Conservation (phyloP, 305 asterid species). For the Fraxinus xanthoxyloides region DNA sequence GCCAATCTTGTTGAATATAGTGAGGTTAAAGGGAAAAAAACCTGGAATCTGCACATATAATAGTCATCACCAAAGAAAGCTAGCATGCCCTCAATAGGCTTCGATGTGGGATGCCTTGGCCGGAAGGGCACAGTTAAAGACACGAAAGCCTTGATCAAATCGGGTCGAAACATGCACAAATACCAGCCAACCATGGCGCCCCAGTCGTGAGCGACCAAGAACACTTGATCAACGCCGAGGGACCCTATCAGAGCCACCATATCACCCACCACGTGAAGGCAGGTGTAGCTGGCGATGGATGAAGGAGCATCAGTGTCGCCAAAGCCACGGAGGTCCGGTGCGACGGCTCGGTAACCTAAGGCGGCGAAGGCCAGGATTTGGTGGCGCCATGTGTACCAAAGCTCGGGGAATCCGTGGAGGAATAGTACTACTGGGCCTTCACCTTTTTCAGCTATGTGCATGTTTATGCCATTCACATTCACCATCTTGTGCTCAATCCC, state of each 20-base stretch:
- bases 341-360: conserved; percentile 79
- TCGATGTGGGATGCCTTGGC: conserved; percentile 66
- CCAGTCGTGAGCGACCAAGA: conserved; percentile 88
- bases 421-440: conserved; percentile 59
- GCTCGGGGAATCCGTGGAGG: conserved; percentile 94
- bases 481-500: conserved; percentile 54
- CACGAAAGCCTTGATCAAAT: conserved; percentile 63
- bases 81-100: conserved; percentile 56
- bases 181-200: conserved; percentile 90
- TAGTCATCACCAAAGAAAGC: conserved; percentile 79
- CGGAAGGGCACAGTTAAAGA: conserved; percentile 65
- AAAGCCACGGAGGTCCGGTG: conserved; percentile 89
- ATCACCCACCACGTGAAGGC: conserved; percentile 67
- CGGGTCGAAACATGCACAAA: conserved; percentile 74
- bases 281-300: conserved; percentile 42
- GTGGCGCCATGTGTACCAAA: conserved; percentile 99
- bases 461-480: conserved; percentile 65
- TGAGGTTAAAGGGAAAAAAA: conserved; percentile 2
- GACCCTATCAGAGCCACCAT: conserved; percentile 61
- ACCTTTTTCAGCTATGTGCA: conserved; percentile 92
- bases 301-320: conserved; percentile 73
- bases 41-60: conserved; percentile 98
- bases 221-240: conserved; percentile 42
- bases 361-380: conserved; percentile 57
- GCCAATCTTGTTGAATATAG: no score